phyloP scores from a whole-genome alignment of 441 rosid species.

The Populus hybrid region DNA sequence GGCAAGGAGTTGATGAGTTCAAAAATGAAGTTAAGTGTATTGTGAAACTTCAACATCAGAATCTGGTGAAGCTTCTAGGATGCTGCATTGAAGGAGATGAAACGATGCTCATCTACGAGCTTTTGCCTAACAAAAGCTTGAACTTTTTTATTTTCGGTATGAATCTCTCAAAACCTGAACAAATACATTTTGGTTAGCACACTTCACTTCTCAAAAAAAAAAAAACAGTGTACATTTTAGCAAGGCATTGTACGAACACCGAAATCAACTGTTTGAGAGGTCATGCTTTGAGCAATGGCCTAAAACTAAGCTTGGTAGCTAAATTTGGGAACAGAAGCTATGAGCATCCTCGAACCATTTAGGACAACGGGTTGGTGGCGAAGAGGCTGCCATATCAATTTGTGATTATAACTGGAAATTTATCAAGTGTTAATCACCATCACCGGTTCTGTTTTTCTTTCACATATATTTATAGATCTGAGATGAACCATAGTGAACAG shows the following conservation, averaged over 20 bases:
- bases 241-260: background rate
- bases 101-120: conserved; percentile 43
- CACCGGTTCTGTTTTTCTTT: background rate
- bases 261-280: background rate
- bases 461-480: background rate
- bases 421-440: no score
- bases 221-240: no score
- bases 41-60: conserved; percentile 44
- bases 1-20: conserved; percentile 48
- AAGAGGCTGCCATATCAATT: no score
- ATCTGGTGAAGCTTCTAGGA: conserved; percentile 40
- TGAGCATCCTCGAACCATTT: no score
- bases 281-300: background rate
- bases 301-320: background rate
- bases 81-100: conserved; percentile 37
- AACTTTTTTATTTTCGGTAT: conserved; percentile 39
- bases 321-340: no score
- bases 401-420: no score
- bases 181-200: background rate
- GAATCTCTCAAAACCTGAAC: conserved; percentile 5
- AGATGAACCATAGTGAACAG: background rate
- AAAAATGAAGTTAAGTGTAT: conserved; percentile 39
- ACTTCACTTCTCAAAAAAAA: background rate
- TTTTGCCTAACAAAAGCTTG: conserved; percentile 40
- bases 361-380: no score